phyloP scores from a whole-genome alignment of 176 grass and related monocot species.

The Tuctoria greenei region DNA sequence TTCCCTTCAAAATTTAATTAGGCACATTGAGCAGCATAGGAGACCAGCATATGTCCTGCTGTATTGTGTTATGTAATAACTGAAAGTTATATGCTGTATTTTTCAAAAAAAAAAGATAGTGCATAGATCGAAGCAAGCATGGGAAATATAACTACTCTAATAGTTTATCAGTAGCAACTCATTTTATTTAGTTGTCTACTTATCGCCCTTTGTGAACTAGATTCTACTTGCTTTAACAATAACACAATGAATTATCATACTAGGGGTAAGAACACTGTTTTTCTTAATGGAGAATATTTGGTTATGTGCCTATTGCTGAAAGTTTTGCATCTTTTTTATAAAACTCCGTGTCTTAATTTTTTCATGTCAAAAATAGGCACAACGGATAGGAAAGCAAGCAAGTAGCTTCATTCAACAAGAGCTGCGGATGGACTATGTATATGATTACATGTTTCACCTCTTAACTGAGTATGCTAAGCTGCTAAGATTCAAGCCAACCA shows the following conservation, averaged over 20 bases:
- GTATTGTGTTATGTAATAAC: not conserved
- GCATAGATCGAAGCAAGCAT: not conserved
- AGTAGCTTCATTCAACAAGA: conserved; percentile 75
- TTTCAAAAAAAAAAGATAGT: not conserved
- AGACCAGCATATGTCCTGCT: not conserved
- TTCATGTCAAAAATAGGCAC: conserved; percentile 52
- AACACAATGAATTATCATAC: not conserved
- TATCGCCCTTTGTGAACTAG: conserved; percentile 12
- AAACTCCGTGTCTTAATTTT: conserved; percentile 12
- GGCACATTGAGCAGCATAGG: not conserved
- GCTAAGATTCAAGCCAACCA: conserved; percentile 73
- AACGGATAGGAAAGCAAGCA: conserved; percentile 71
- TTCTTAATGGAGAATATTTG: not conserved
- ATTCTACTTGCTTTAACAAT: not conserved
- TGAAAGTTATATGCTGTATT: not conserved
- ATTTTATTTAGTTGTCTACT: not conserved
- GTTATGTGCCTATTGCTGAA: not conserved
- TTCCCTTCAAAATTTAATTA: not conserved
- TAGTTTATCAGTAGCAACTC: not conserved
- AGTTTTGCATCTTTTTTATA: conserved; percentile 14
- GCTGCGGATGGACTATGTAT: conserved; percentile 70
- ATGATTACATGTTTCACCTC: conserved; percentile 97
- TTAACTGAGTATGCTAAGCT: conserved; percentile 89
- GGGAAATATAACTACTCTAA: not conserved
- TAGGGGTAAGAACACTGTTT: not conserved